Conservation (phyloP, 352 stramenopile genomes). For the Globisporangium iwayamae region DNA sequence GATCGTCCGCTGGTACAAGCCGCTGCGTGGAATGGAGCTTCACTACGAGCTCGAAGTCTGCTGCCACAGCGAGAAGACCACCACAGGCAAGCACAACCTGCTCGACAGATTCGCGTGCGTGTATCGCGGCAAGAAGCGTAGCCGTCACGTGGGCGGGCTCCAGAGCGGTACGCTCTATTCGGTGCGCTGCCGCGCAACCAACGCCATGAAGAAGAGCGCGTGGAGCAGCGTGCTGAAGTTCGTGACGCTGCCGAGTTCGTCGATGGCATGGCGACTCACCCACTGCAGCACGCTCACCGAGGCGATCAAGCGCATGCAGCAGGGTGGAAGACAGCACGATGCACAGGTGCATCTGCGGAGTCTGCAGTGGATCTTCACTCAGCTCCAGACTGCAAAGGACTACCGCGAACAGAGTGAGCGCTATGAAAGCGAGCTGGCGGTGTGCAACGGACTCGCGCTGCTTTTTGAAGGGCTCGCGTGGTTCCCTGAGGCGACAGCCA, state of each 20-base stretch:
- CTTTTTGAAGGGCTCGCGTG: conserved; percentile 26
- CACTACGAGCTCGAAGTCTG: conserved; percentile 60
- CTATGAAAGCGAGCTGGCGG: conserved; percentile 30
- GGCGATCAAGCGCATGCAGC: conserved; percentile 35
- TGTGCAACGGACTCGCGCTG: conserved; percentile 23
- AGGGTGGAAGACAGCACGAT: conserved; percentile 20
- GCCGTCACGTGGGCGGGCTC: conserved; percentile 32
- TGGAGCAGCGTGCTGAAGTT: conserved; percentile 53
- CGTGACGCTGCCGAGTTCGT: conserved; percentile 44
- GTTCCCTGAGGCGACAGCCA: conserved; percentile 20
- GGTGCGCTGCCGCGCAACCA: conserved; percentile 44
- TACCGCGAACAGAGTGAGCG: conserved; percentile 22
- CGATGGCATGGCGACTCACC: conserved; percentile 50
- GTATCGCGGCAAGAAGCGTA: conserved; percentile 33
- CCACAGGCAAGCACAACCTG: conserved; percentile 8
- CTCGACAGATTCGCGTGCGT: conserved; percentile 33
- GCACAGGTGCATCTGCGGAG: conserved; percentile 26
- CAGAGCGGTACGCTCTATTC: conserved; percentile 38
- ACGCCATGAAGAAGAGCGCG: conserved; percentile 43
- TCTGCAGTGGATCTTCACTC: conserved; percentile 50
- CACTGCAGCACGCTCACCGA: conserved; percentile 48
- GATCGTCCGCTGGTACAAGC: conserved; percentile 39
- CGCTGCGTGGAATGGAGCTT: conserved; percentile 32
- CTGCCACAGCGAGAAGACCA: conserved; percentile 17
- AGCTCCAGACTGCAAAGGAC: conserved; percentile 30